Evolutionary conservation across 345 rosid species (phyloP).

Genomic region (Zanthoxylum bungeanum): DNA sequence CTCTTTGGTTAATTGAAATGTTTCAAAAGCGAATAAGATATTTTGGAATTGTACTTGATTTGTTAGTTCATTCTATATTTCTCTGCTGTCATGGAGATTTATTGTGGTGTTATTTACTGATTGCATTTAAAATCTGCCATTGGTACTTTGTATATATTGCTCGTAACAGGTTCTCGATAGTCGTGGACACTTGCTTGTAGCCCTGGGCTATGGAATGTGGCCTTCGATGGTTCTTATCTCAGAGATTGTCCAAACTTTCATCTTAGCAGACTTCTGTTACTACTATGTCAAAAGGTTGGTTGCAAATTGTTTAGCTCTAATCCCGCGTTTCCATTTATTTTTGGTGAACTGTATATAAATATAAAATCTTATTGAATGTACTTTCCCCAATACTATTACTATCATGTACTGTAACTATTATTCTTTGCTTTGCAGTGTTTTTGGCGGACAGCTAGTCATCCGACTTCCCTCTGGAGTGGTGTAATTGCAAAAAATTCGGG

Average conservation of each 20-base stretch:
- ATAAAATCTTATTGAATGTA: neutral
- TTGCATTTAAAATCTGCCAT: neutral
- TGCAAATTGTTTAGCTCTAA: neutral
- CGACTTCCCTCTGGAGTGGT: slow-evolving; percentile 99
- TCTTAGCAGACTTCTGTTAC: slow-evolving; percentile 97
- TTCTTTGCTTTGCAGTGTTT: slow-evolving; percentile 56
- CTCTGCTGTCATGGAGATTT: neutral
- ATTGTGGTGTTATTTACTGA: neutral
- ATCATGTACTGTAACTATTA: neutral
- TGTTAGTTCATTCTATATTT: neutral
- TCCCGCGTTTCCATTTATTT: neutral
- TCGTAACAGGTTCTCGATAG: slow-evolving; percentile 77
- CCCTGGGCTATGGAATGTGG: slow-evolving; percentile 97
- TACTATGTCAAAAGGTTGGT: slow-evolving; percentile 85
- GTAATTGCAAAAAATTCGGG: slow-evolving; percentile 25
- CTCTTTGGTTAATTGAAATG: neutral
- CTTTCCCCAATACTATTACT: neutral
- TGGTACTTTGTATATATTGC: neutral
- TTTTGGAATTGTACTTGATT: neutral
- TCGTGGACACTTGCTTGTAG: slow-evolving; percentile 87
- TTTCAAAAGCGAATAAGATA: neutral
- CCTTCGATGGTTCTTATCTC: slow-evolving; percentile 98
- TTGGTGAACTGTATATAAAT: neutral
- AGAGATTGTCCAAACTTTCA: slow-evolving; percentile 96
- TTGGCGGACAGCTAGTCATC: slow-evolving; percentile 97